phyloP scores from a whole-genome alignment of 2,329 filamentous ascomycete genomes.

The Penicillium psychrosexuale region DNA sequence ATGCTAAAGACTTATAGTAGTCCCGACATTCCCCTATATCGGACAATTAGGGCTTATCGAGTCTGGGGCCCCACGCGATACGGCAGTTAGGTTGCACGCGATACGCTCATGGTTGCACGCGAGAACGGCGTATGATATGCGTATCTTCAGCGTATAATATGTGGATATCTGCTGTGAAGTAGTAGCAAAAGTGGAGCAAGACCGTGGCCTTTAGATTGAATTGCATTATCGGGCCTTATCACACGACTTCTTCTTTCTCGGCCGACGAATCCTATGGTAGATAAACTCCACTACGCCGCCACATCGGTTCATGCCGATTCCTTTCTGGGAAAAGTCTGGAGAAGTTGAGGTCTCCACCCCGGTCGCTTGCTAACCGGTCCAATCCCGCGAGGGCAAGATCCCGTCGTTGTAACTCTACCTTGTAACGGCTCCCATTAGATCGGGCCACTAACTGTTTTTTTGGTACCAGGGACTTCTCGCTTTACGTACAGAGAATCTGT shows the following conservation, averaged over 20 bases:
- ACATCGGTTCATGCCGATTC: not conserved
- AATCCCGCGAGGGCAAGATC: not conserved
- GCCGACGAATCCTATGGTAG: slow-evolving; percentile 2
- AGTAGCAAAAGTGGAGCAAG: not conserved
- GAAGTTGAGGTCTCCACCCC: slow-evolving; percentile 8
- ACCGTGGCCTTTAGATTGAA: not conserved
- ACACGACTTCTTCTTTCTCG: not conserved
- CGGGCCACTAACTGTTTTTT: not conserved
- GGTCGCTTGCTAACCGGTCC: slow-evolving; percentile 4
- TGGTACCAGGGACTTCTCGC: not conserved
- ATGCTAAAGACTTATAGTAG: not conserved
- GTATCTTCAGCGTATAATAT: not conserved
- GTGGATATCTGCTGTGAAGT: not conserved
- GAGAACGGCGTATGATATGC: not conserved
- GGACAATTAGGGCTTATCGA: not conserved
- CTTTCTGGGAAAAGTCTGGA: slow-evolving; percentile 4
- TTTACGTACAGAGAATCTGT: not conserved
- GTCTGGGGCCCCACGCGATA: not conserved
- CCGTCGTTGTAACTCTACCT: slow-evolving; percentile 10
- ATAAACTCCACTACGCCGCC: slow-evolving; percentile 1
- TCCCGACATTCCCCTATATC: not conserved
- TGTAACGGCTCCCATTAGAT: slow-evolving; percentile 6
- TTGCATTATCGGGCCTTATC: not conserved
- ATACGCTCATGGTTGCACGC: not conserved
- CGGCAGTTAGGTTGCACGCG: not conserved